Base-by-base conservation (phyloP, 2,329 filamentous ascomycete species). In the Immersiporthe knoxdaviesiana region DNA sequence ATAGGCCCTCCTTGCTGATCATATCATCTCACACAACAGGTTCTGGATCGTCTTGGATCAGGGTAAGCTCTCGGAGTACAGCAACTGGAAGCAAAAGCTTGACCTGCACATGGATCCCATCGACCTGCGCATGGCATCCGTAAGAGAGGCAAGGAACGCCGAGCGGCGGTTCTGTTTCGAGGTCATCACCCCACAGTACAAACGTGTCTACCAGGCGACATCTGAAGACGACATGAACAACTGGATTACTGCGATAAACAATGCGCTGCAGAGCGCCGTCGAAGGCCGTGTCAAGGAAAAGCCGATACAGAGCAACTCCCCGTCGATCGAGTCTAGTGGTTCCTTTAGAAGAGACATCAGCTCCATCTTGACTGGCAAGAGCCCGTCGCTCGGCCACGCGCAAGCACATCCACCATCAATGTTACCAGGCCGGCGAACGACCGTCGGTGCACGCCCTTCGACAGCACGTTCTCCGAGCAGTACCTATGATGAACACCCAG, bases 41-140 rank as follows among this genome's bases (percentile, higher is more conserved):
- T 99, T 98, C 81, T 99, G 96, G 96, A 97, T 99, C 72, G 96
- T 99, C 2, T 85, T 99, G 59, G 97, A 98, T 78, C 94, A 97
- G 79, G 96, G 96, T 32, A 97, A 96, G 78, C 85, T 99, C 21
- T 97, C 95, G 1, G 96, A 99, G 77, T 99, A 99, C 80, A 97
- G 94, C 78, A 98, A 99, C 79, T 99, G 96, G 96, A 99, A 99
- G 81, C 93, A 99, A 78, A 95, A 90, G 78, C 87, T 99, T 32
- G 96, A 99, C 79, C 84, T 98, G 35, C 97, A 99, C 78, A 98
- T 97, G 89, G 96, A 98, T 1, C 96, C 96, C 0, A 98, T 99
- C 73, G 97, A 99, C 79, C 84, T 99, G 60, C 92, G 96, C 47
- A 96, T 98, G 89, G 96, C 96, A 12, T 98, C 96, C 21, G 97